Conservation (phyloP, 2,329 filamentous ascomycete genomes). For the Passalora sequoiae region DNA sequence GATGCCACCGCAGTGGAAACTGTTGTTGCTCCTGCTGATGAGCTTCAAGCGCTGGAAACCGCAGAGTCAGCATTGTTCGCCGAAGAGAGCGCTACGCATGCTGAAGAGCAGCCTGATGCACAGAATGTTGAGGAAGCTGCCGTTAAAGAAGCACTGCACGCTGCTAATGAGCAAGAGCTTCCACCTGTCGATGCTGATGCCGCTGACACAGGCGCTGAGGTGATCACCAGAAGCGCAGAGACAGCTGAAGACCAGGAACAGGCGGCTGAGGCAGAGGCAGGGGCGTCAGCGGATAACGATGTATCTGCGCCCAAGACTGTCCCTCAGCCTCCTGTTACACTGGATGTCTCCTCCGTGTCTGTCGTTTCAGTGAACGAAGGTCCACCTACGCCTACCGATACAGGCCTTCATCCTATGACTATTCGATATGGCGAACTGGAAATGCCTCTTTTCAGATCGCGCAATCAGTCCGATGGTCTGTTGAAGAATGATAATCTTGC, state of each 20-base stretch:
- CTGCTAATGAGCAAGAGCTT: too few species aligned
- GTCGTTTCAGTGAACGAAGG: constrained; percentile 18
- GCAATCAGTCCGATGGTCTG: constrained; percentile 50
- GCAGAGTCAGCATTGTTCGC: too few species aligned
- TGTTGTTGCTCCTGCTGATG: too few species aligned
- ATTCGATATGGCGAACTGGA: constrained; percentile 53
- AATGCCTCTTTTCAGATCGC: constrained; percentile 56
- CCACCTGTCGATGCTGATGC: too few species aligned
- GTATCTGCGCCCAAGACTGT: constrained; percentile 1
- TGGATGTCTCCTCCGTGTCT: constrained; percentile 10
- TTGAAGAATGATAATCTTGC: constrained; percentile 52
- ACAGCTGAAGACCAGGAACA: neutral
- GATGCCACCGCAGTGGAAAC: neutral
- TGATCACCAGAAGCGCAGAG: too few species aligned
- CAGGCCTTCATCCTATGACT: constrained; percentile 44
- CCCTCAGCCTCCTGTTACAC: constrained; percentile 12
- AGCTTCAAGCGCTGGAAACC: too few species aligned
- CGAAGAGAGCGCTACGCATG: too few species aligned
- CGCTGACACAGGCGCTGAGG: too few species aligned
- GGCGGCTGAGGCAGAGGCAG: constrained; percentile 1
- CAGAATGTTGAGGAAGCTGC: neutral
- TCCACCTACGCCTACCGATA: constrained; percentile 33
- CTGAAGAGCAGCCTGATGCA: too few species aligned
- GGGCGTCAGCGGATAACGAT: constrained; percentile 5
- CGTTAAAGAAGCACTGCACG: too few species aligned